Conservation (phyloP, 345 rosid species). For the Arabidopsis arenosa region DNA sequence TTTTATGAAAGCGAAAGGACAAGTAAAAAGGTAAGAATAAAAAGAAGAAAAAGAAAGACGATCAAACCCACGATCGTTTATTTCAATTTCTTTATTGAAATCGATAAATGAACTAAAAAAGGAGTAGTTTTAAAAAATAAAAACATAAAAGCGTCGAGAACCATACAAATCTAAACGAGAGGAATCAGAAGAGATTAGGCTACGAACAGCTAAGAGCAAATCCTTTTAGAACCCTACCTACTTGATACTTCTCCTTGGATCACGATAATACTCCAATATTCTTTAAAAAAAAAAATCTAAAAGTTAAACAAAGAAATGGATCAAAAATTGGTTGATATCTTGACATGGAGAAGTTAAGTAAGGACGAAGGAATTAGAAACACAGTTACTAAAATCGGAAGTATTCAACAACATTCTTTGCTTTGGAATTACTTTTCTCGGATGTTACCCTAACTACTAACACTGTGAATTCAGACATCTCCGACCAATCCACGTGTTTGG, state of each 20-base stretch:
- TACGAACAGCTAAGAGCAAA: constrained; percentile 29
- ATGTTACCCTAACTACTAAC: constrained; percentile 39
- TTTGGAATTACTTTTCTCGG: constrained; percentile 32
- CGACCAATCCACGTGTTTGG: constrained; percentile 40
- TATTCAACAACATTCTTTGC: constrained; percentile 24
- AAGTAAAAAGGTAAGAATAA: constrained; percentile 24
- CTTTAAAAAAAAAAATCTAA: too few relatives aligned
- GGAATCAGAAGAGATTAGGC: constrained; percentile 26
- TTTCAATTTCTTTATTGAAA: constrained; percentile 25
- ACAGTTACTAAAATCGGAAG: constrained; percentile 22
- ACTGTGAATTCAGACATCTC: constrained; percentile 29
- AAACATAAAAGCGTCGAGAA: constrained; percentile 30
- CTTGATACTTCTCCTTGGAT: constrained; percentile 27
- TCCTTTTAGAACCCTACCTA: constrained; percentile 24
- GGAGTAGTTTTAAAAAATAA: background rate
- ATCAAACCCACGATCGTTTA: constrained; percentile 41
- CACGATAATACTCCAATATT: background rate
- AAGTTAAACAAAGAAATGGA: background rate
- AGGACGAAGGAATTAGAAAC: constrained; percentile 12
- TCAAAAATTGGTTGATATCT: constrained; percentile 7
- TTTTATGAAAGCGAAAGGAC: constrained; percentile 39
- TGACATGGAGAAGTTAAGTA: background rate
- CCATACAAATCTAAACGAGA: constrained; percentile 29
- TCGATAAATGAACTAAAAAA: background rate
- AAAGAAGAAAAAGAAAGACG: constrained; percentile 36